phyloP scores from a whole-genome alignment of 202 grass and related monocot genomes.

The Panicum hallii region DNA sequence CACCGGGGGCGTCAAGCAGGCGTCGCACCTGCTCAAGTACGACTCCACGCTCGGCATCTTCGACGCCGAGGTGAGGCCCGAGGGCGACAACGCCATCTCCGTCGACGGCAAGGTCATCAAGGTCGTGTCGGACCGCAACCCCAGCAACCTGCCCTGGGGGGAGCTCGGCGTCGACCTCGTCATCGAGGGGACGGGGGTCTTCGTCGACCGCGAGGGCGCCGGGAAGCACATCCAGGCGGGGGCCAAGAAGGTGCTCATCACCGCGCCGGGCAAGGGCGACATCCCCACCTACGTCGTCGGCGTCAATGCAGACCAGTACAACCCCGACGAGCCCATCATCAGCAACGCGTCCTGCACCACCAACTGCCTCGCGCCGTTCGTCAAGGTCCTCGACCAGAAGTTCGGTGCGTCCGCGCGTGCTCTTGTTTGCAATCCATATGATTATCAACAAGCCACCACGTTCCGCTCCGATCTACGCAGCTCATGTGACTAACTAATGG shows the following conservation, averaged over 20 bases:
- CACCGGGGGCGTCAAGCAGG: slow-evolving; percentile 94
- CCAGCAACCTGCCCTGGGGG: slow-evolving; percentile 72
- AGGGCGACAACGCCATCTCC: slow-evolving; percentile 71
- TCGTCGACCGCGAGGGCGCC: slow-evolving; percentile 84
- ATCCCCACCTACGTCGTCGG: slow-evolving; percentile 95
- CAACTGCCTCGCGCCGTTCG: slow-evolving; percentile 96
- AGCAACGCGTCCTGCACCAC: slow-evolving; percentile 98
- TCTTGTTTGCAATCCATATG: background rate
- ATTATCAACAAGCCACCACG: too few species aligned
- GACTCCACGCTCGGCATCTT: slow-evolving; percentile 96
- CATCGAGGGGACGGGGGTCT: slow-evolving; percentile 92
- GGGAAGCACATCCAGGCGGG: slow-evolving; percentile 95
- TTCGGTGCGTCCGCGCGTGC: slow-evolving; percentile 59
- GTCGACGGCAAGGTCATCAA: slow-evolving; percentile 96
- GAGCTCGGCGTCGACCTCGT: slow-evolving; percentile 86
- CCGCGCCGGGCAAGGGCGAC: slow-evolving; percentile 82
- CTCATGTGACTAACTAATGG: too few species aligned
- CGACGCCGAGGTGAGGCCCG: slow-evolving; percentile 87
- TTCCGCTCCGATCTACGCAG: too few species aligned
- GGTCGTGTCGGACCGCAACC: slow-evolving; percentile 91
- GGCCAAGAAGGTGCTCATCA: slow-evolving; percentile 95
- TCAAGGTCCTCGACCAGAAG: slow-evolving; percentile 96
- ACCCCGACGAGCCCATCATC: slow-evolving; percentile 76
- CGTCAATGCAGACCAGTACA: slow-evolving; percentile 81
- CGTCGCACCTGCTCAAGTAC: slow-evolving; percentile 96